Percentiles rank a stretch among this genome's conserved stretches.
phyloP scores from a whole-genome alignment of 2,329 filamentous ascomycete genomes.

The Dactylellina leptospora region DNA sequence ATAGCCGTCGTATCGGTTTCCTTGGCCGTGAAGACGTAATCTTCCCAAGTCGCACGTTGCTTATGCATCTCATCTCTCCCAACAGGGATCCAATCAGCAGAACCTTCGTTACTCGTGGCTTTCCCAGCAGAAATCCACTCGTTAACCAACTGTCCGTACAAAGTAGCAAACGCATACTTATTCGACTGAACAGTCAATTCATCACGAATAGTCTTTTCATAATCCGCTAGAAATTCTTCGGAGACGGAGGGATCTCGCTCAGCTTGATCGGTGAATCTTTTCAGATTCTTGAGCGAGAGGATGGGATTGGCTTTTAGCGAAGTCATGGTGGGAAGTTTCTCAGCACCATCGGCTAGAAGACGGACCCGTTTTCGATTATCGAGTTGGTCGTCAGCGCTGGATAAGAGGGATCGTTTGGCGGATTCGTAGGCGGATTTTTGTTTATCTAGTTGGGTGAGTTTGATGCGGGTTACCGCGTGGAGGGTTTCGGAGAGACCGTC shows the following conservation, averaged over 20 bases:
- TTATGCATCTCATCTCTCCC: slow-evolving; percentile 67
- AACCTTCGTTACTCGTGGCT: slow-evolving; percentile 55
- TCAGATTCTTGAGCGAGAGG: slow-evolving; percentile 62
- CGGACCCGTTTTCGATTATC: slow-evolving; percentile 58
- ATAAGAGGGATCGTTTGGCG: slow-evolving; percentile 62
- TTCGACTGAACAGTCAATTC: slow-evolving; percentile 65
- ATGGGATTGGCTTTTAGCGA: slow-evolving; percentile 55
- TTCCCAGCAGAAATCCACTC: slow-evolving; percentile 63
- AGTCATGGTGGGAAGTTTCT: slow-evolving; percentile 59
- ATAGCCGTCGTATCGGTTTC: slow-evolving; percentile 64
- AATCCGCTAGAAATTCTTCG: slow-evolving; percentile 62
- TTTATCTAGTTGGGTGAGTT: slow-evolving; percentile 68
- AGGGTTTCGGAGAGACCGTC: slow-evolving; percentile 61
- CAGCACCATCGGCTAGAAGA: slow-evolving; percentile 59
- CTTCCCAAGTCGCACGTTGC: slow-evolving; percentile 67
- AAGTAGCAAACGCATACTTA: slow-evolving; percentile 67
- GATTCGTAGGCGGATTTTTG: slow-evolving; percentile 65
- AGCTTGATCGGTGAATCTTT: slow-evolving; percentile 66
- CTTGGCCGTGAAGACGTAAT: slow-evolving; percentile 65
- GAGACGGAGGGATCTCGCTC: slow-evolving; percentile 67
- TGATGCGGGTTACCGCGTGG: slow-evolving; percentile 67
- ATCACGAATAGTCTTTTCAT: slow-evolving; percentile 63
- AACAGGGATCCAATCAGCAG: slow-evolving; percentile 56
- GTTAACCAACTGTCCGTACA: slow-evolving; percentile 67
- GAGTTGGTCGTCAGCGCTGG: slow-evolving; percentile 56